A percentile compares a stretch with the other conserved stretches of the same genome.
phyloP scores from a whole-genome alignment of 2,329 filamentous ascomycete genomes.

The Botrytis elliptica region DNA sequence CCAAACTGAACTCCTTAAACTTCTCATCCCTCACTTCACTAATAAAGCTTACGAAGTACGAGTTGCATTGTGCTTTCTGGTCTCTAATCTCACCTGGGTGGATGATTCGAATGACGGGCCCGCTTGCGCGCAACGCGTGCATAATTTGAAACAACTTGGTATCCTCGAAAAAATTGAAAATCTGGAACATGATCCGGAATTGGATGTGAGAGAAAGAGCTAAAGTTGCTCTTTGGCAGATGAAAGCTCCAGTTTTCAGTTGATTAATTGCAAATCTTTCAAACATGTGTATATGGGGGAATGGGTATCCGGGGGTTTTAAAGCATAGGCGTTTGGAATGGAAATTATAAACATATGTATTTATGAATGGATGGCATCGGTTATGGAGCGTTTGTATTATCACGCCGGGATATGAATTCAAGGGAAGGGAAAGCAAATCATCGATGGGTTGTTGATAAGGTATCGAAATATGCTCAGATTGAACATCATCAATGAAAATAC shows the following conservation, averaged over 20 bases:
- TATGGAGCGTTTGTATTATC: slow-evolving; percentile 7
- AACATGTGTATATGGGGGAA: background rate
- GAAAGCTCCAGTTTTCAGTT: slow-evolving; percentile 36
- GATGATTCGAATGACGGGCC: slow-evolving; percentile 69
- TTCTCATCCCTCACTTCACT: slow-evolving; percentile 70
- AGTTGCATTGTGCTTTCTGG: slow-evolving; percentile 75
- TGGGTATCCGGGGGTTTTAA: background rate
- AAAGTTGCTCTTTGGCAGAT: slow-evolving; percentile 77
- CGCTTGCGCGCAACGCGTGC: slow-evolving; percentile 64
- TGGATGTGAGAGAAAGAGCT: slow-evolving; percentile 81
- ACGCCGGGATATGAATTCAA: background rate
- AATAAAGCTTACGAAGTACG: slow-evolving; percentile 74
- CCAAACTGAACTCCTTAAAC: slow-evolving; percentile 72
- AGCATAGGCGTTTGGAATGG: slow-evolving; percentile 14
- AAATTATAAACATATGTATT: background rate
- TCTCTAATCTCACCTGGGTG: slow-evolving; percentile 81
- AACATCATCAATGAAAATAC: background rate
- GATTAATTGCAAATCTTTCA: background rate
- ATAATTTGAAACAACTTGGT: slow-evolving; percentile 68
- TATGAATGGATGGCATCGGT: background rate
- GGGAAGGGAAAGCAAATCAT: background rate
- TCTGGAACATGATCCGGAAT: slow-evolving; percentile 66
- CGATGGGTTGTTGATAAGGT: background rate
- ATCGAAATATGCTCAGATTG: background rate
- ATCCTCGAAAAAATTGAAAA: slow-evolving; percentile 65